These are phyloP conservation scores for Sechiopsis laciniata DNA, from an alignment of 306 rosid species.

Conservation along the genomic window DNA sequence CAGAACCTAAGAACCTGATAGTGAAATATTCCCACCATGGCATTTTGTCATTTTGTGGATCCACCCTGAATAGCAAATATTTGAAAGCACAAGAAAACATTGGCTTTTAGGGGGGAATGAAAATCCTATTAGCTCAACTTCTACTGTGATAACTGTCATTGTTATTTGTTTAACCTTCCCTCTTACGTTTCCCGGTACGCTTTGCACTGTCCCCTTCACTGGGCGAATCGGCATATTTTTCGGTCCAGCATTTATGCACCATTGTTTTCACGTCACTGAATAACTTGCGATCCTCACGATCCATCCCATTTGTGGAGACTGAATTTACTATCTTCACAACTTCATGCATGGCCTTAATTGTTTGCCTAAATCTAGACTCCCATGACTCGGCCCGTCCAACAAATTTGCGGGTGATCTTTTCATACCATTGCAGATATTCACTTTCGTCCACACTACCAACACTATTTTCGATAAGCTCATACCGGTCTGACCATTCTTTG, in stretches of 20 bases:
- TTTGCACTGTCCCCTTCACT: slow-evolving; percentile 45
- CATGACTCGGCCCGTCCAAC: slow-evolving; percentile 62
- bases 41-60: not conserved
- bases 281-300: slow-evolving; percentile 45
- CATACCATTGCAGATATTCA: slow-evolving; percentile 58
- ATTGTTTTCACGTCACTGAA: slow-evolving; percentile 52
- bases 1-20: not conserved
- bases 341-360: slow-evolving; percentile 45
- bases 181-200: slow-evolving; percentile 51
- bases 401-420: slow-evolving; percentile 52
- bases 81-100: not conserved
- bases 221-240: slow-evolving; percentile 48
- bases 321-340: slow-evolving; percentile 55
- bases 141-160: not conserved
- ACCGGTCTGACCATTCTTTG: slow-evolving; percentile 58
- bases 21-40: not conserved
- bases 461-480: slow-evolving; percentile 34
- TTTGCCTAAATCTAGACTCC: slow-evolving; percentile 69
- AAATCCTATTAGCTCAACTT: not conserved
- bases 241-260: slow-evolving; percentile 51
- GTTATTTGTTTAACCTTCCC: slow-evolving; percentile 29
- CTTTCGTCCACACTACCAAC: slow-evolving; percentile 35
- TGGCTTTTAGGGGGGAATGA: not conserved
- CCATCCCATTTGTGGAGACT: slow-evolving; percentile 54
- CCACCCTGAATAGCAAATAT: not conserved